Conservation (phyloP, 2,329 filamentous ascomycete species). For the Zasmidium cellare region DNA sequence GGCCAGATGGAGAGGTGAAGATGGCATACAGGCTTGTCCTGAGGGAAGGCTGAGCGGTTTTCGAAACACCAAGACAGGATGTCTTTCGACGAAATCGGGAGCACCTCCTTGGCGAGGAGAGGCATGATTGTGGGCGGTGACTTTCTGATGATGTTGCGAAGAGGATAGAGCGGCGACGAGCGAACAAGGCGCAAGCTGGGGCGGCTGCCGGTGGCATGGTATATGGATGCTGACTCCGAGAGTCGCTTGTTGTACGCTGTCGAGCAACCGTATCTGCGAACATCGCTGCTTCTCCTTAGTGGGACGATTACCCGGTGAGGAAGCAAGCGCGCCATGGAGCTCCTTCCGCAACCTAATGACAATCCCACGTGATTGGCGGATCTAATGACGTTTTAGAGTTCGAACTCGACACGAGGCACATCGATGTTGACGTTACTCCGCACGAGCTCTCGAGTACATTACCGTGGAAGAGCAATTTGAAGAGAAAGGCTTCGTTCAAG, state of each 20-base stretch:
- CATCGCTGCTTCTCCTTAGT: no score
- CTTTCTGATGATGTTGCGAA: no score
- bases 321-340: not conserved
- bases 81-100: not conserved
- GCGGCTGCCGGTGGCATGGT: not conserved
- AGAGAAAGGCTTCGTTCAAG: no score
- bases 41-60: not conserved
- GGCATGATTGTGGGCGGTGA: not conserved
- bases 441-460: not conserved
- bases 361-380: not conserved
- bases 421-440: not conserved
- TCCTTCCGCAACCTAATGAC: not conserved
- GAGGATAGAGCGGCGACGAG: not conserved
- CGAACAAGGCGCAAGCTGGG: not conserved
- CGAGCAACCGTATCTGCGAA: no score
- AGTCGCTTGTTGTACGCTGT: no score
- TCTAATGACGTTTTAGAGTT: not conserved
- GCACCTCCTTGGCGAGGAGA: not conserved
- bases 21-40: not conserved
- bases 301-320: not conserved
- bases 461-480: not conserved
- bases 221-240: not conserved
- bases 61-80: not conserved
- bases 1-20: not conserved
- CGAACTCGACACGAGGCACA: not conserved